A percentile compares a stretch with the other conserved stretches of the same genome.
These are phyloP conservation scores for Calocybe gambosa DNA, from an alignment of 1,284 basidiomycete genomes.

Conservation along the genomic window DNA sequence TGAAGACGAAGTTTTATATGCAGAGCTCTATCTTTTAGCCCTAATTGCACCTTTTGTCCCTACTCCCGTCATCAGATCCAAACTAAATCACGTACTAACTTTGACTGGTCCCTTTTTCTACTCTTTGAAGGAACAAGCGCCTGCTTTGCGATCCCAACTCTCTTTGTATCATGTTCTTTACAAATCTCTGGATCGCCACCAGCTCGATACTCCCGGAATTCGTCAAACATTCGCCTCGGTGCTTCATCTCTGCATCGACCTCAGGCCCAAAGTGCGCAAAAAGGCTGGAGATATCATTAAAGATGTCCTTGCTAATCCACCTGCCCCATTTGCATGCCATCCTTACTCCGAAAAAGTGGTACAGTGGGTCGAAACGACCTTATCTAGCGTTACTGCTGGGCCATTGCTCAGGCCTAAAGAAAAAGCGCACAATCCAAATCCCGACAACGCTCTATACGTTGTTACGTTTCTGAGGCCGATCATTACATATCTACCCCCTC, in stretches of 20 bases:
- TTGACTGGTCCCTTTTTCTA: slow-evolving; percentile 78
- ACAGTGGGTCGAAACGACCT: slow-evolving; percentile 69
- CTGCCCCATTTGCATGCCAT: slow-evolving; percentile 71
- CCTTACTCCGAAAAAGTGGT: slow-evolving; percentile 80
- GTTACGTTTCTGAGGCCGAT: slow-evolving; percentile 69
- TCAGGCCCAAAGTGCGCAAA: slow-evolving; percentile 90
- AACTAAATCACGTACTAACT: slow-evolving; percentile 59
- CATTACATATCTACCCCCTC: slow-evolving; percentile 57
- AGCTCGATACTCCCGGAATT: slow-evolving; percentile 63
- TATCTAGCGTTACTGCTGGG: slow-evolving; percentile 63
- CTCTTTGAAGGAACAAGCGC: slow-evolving; percentile 54
- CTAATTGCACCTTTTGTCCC: slow-evolving; percentile 74
- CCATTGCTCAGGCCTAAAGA: slow-evolving; percentile 53
- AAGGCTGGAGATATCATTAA: slow-evolving; percentile 83
- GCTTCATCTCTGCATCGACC: slow-evolving; percentile 80
- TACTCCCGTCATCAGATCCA: slow-evolving; percentile 63
- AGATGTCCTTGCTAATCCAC: slow-evolving; percentile 70
- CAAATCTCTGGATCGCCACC: slow-evolving; percentile 60
- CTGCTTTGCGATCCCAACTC: slow-evolving; percentile 69
- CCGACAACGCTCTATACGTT: slow-evolving; percentile 77
- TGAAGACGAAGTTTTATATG: slow-evolving; percentile 81
- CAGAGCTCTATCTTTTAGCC: slow-evolving; percentile 86
- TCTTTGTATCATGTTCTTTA: slow-evolving; percentile 69
- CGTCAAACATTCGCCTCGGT: slow-evolving; percentile 76
- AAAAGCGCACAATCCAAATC: slow-evolving; percentile 56